These are phyloP conservation scores for Lactuca sativa DNA, from an alignment of 129 eudicot genomes.

Conservation along the genomic window DNA sequence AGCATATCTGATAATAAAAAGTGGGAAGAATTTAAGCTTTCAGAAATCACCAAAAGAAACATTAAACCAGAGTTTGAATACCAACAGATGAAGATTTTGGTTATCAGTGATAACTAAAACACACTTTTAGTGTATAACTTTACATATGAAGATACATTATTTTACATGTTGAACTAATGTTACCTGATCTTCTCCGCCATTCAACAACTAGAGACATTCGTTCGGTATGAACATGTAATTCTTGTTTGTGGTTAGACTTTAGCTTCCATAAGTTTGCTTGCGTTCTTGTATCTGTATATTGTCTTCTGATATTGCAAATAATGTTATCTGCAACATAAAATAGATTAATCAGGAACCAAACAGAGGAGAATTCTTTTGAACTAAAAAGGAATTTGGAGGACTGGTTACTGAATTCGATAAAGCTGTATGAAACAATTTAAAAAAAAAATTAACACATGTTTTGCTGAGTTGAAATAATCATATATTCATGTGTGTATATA, in stretches of 20 bases:
- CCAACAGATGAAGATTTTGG: too few relatives aligned
- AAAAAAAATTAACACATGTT: too few relatives aligned
- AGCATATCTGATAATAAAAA: slow-evolving; percentile 34
- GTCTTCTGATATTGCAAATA: slow-evolving; percentile 48
- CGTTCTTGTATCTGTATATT: slow-evolving; percentile 57
- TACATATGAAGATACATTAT: neutral
- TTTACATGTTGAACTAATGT: neutral
- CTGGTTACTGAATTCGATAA: slow-evolving; percentile 40
- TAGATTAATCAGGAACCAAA: neutral
- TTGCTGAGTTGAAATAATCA: too few relatives aligned
- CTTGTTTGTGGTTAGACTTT: slow-evolving; percentile 32
- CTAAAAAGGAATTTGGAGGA: neutral
- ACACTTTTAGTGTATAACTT: too few relatives aligned
- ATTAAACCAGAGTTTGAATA: too few relatives aligned
- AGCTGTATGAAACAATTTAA: slow-evolving; percentile 30
- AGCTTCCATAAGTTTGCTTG: slow-evolving; percentile 58
- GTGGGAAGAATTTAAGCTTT: neutral
- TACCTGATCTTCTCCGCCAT: slow-evolving; percentile 55
- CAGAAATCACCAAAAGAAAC: too few relatives aligned
- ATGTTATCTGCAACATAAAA: slow-evolving; percentile 33
- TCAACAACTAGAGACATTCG: slow-evolving; percentile 40
- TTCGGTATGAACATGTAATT: slow-evolving; percentile 37
- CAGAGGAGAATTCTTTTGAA: neutral
- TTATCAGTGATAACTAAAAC: too few relatives aligned
- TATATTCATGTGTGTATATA: too few relatives aligned